phyloP scores from a whole-genome alignment of 106 monocot species.

The Alisma plantagoaquatica region DNA sequence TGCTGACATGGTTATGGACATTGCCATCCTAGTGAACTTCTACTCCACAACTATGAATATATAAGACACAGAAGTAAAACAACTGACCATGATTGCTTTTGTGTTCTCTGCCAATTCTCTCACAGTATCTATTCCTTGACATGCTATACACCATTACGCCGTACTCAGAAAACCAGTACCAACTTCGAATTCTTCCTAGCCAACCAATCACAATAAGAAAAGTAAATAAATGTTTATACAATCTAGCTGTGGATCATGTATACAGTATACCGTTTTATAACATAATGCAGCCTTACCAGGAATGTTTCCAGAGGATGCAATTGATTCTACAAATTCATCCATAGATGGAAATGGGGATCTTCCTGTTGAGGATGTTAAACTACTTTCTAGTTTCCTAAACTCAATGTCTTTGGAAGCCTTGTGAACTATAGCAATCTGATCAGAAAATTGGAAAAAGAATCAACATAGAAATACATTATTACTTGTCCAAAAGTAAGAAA shows the following conservation, averaged over 20 bases:
- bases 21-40: no score
- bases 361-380: constrained; percentile 33
- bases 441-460: no score
- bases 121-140: constrained; percentile 94
- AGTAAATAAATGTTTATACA: background rate
- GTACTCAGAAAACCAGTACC: constrained; percentile 93
- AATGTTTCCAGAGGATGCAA: constrained; percentile 63
- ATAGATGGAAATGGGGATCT: constrained; percentile 92
- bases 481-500: no score
- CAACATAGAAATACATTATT: no score
- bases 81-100: constrained; percentile 94
- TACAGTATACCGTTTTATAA: background rate
- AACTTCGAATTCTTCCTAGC: constrained; percentile 79
- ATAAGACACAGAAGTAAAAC: background rate
- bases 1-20: no score
- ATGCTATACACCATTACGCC: constrained; percentile 84
- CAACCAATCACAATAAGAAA: background rate
- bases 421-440: constrained; percentile 28
- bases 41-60: no score
- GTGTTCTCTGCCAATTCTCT: constrained; percentile 91
- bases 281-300: constrained; percentile 27
- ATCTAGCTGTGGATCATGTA: background rate
- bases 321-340: constrained; percentile 83
- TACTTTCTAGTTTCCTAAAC: constrained; percentile 11
- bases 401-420: constrained; percentile 1